These are phyloP conservation scores for Fusarium sp. DNA, from an alignment of 2,329 filamentous ascomycete genomes.

Conservation along the genomic window DNA sequence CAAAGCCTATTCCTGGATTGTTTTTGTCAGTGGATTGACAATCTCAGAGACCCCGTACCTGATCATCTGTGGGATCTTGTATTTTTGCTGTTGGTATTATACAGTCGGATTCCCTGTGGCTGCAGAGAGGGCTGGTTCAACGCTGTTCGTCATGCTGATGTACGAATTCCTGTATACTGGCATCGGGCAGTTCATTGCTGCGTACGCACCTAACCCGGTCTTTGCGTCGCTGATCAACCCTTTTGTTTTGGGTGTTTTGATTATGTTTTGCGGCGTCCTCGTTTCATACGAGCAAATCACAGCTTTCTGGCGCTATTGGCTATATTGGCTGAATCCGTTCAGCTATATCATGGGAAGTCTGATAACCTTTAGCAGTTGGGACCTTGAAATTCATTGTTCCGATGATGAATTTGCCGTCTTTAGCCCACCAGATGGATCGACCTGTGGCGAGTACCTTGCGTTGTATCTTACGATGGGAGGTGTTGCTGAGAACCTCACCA, in stretches of 20 bases:
- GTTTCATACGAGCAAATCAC: neutral
- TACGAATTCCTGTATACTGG: neutral
- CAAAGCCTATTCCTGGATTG: neutral
- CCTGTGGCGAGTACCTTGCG: neutral
- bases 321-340: neutral
- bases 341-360: neutral
- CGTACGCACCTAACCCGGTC: neutral
- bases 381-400: neutral
- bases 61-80: neutral
- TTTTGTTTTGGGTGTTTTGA: neutral
- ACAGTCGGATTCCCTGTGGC: neutral
- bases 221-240: neutral
- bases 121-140: neutral
- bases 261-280: neutral
- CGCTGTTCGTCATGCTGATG: neutral
- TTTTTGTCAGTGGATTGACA: neutral
- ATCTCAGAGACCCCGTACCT: neutral
- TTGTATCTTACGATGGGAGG: neutral
- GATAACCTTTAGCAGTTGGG: neutral
- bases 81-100: neutral
- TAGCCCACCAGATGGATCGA: neutral
- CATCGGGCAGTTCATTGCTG: neutral
- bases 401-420: neutral
- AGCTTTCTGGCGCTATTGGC: neutral
- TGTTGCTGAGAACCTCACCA: neutral